A percentile compares a stretch with the other conserved stretches of the same genome.
These are phyloP conservation scores for Cercospora canescens DNA, from an alignment of 2,329 filamentous ascomycete genomes.

Conservation along the genomic window DNA sequence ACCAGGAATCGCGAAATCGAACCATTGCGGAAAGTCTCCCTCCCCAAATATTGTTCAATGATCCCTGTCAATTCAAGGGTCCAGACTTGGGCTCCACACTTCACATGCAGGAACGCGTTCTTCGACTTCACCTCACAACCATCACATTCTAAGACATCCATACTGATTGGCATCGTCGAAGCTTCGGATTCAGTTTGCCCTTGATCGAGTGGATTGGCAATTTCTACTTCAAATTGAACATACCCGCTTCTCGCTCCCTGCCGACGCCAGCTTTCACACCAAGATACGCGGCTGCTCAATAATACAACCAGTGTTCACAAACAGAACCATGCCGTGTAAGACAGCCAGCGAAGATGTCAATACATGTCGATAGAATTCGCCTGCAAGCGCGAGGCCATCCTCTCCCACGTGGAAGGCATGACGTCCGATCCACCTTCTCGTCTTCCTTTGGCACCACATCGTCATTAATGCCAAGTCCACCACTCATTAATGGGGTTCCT, in stretches of 20 bases:
- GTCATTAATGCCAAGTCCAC: not conserved
- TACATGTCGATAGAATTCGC: not conserved
- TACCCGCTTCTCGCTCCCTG: not conserved
- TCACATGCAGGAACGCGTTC: slow-evolving; percentile 1
- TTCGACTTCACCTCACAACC: not conserved
- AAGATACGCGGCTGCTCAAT: not conserved
- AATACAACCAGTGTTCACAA: not conserved
- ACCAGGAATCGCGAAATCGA: slow-evolving; percentile 1
- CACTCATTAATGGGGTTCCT: not conserved
- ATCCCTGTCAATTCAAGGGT: slow-evolving; percentile 1
- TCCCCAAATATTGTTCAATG: not conserved
- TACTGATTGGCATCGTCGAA: not conserved
- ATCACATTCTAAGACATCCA: not conserved
- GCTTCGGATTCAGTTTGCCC: not conserved
- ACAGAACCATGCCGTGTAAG: not conserved
- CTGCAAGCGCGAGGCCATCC: not conserved
- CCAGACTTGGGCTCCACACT: not conserved
- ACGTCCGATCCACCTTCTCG: not conserved
- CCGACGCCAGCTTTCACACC: not conserved
- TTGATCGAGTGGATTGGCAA: not conserved
- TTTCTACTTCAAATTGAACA: not conserved
- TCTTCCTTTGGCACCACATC: not conserved
- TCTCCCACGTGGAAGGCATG: not conserved
- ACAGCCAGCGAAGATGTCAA: not conserved
- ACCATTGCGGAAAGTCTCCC: not conserved